Percentiles rank a stretch among this genome's conserved stretches.
phyloP scores from a whole-genome alignment of 139 green algal genomes.

The Raphidocelis subcapitata region DNA sequence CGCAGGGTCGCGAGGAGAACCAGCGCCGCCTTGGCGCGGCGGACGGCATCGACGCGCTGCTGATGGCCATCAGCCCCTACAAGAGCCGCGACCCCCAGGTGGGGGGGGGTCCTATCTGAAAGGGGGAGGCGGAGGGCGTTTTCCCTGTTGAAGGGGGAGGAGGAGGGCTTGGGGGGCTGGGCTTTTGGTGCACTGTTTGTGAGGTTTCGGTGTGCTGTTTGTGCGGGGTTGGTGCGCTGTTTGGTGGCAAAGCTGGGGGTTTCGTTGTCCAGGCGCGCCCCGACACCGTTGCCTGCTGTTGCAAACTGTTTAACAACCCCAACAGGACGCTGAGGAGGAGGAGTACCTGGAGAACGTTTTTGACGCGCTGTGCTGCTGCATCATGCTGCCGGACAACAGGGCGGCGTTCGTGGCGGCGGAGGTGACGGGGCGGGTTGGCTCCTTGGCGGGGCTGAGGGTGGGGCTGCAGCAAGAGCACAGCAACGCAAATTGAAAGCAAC shows the following conservation, averaged over 20 bases:
- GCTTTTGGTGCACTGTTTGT: too few species aligned
- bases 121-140: background rate
- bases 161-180: background rate
- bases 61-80: constrained; percentile 71
- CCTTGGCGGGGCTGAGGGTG: too few species aligned
- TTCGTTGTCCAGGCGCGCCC: background rate
- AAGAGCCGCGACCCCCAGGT: constrained; percentile 54
- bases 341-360: constrained; percentile 92
- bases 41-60: constrained; percentile 81
- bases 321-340: constrained; percentile 60
- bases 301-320: too few species aligned
- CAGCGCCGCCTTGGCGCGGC: constrained; percentile 61
- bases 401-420: constrained; percentile 50
- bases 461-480: too few species aligned
- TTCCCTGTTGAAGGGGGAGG: background rate
- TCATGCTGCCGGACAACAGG: constrained; percentile 74
- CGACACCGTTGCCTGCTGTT: too few species aligned
- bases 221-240: too few species aligned
- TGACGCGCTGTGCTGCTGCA: constrained; percentile 77
- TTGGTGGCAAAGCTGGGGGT: background rate
- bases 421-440: too few species aligned
- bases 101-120: too few species aligned
- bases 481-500: background rate
- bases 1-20: constrained; percentile 54
- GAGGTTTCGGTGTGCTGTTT: too few species aligned